phyloP scores from a whole-genome alignment of 495 filamentous ascomycete genomes.

The Amphirosellinia nigrospora region DNA sequence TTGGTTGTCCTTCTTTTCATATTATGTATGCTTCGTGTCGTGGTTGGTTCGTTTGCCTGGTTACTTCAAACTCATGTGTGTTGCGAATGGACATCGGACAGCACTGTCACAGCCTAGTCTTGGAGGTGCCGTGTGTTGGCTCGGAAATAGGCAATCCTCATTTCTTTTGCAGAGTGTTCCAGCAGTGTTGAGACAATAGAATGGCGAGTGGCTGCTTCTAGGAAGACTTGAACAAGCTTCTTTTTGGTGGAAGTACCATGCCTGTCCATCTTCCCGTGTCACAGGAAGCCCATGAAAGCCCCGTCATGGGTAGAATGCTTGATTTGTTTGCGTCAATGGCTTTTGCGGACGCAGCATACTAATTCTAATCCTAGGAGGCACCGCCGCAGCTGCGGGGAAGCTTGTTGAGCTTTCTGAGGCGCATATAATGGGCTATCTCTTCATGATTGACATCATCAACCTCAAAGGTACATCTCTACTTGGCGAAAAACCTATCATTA shows the following conservation, averaged over 20 bases:
- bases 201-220: background rate
- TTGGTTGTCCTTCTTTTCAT: constrained; percentile 18
- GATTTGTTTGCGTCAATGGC: background rate
- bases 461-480: constrained; percentile 92
- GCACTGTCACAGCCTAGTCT: background rate
- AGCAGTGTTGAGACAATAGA: background rate
- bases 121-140: background rate
- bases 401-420: constrained; percentile 87
- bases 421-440: constrained; percentile 84
- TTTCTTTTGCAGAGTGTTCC: background rate
- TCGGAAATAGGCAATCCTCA: background rate
- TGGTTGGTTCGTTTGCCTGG: background rate
- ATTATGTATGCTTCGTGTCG: constrained; percentile 1
- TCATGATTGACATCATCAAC: constrained; percentile 95
- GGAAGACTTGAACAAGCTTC: background rate
- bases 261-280: background rate
- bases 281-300: background rate
- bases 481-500: constrained; percentile 77
- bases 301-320: background rate
- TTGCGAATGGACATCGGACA: background rate
- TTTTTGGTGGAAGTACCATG: background rate
- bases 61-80: background rate
- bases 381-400: constrained; percentile 83
- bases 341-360: background rate
- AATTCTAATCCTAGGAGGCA: constrained; percentile 70